Percentiles rank a stretch among this genome's conserved stretches.
Evolutionary conservation across 352 stramenopile species (phyloP).

Genomic region (Pythium plurisporium): DNA sequence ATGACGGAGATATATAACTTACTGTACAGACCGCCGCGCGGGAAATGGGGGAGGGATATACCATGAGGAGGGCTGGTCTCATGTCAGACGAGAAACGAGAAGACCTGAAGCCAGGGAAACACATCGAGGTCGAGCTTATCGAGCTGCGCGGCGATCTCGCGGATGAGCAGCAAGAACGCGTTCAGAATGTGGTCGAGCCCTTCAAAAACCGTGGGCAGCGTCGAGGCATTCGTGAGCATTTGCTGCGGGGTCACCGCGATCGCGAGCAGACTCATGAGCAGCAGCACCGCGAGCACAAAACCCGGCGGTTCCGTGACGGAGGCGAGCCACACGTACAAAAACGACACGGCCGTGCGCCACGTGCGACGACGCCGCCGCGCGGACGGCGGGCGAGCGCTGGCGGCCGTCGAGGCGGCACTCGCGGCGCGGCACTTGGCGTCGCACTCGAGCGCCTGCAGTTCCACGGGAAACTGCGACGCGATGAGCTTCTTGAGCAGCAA

Average conservation of each 20-base stretch:
- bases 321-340: constrained; percentile 65
- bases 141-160: constrained; percentile 54
- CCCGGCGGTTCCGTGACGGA: constrained; percentile 66
- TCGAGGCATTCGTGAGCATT: constrained; percentile 53
- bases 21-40: no score
- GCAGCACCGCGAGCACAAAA: constrained; percentile 66
- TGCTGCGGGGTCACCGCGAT: constrained; percentile 59
- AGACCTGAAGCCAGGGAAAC: constrained; percentile 49
- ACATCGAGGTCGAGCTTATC: constrained; percentile 46
- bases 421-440: constrained; percentile 29
- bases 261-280: constrained; percentile 56
- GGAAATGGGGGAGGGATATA: no score
- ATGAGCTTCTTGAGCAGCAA: constrained; percentile 62
- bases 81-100: constrained; percentile 56
- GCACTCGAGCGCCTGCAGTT: constrained; percentile 33
- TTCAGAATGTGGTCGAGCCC: constrained; percentile 60
- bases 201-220: constrained; percentile 39
- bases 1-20: no score
- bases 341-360: constrained; percentile 60
- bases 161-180: constrained; percentile 53
- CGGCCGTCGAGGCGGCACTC: not conserved
- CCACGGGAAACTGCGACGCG: constrained; percentile 44
- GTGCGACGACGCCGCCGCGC: constrained; percentile 19
- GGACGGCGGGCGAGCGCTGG: constrained; percentile 10
- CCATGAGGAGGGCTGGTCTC: no score